phyloP scores from a whole-genome alignment of 768 basidiomycete species.

The Naganishia vishniacii region DNA sequence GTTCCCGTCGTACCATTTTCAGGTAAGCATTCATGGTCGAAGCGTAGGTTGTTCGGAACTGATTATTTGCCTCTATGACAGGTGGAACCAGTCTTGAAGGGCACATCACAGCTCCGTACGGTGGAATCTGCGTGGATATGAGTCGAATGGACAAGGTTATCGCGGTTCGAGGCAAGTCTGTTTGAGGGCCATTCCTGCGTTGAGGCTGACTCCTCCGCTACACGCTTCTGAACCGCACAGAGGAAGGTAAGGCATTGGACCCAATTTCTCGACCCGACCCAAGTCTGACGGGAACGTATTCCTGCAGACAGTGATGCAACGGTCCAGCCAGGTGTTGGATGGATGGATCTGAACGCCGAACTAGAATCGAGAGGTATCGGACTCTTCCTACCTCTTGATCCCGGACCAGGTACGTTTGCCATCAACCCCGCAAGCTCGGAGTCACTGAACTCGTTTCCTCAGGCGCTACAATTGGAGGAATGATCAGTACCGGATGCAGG shows the following conservation, averaged over 20 bases:
- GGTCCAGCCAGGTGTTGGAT: constrained; percentile 49
- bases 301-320: constrained; percentile 45
- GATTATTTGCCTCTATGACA: too few relatives aligned
- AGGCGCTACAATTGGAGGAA: constrained; percentile 78
- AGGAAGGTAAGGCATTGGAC: constrained; percentile 18
- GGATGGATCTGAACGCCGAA: constrained; percentile 44
- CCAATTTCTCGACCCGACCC: too few relatives aligned
- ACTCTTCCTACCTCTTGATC: constrained; percentile 80
- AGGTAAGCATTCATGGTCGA: constrained; percentile 2
- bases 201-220: too few relatives aligned
- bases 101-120: constrained; percentile 64
- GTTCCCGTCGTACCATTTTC: constrained; percentile 76
- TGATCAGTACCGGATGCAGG: constrained; percentile 74
- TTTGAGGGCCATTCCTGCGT: background rate
- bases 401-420: constrained; percentile 54
- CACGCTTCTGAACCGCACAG: too few relatives aligned
- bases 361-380: constrained; percentile 68
- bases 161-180: constrained; percentile 57
- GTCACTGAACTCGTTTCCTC: background rate
- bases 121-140: constrained; percentile 76
- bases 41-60: background rate
- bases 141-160: constrained; percentile 72
- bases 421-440: too few relatives aligned
- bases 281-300: background rate
- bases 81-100: constrained; percentile 85